Evolutionary conservation across 2,329 filamentous ascomycete species (phyloP), one percentile per base, ranked within the genome.

Genomic region (Tolypocladium tropicale): DNA sequence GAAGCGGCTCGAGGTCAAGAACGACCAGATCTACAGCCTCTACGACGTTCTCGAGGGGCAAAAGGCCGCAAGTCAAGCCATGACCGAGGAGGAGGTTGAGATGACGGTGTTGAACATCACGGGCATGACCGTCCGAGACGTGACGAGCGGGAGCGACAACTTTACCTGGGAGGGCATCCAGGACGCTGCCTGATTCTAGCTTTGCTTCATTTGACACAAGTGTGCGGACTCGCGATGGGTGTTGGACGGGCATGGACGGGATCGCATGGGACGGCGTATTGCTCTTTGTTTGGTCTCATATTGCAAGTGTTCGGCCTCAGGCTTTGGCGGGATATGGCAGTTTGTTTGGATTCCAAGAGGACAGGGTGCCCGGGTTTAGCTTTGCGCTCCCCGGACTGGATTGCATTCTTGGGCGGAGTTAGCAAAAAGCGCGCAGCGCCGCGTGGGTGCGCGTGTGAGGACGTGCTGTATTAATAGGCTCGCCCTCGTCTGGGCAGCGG

Each of bases 41-140:
- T 89, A 92, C 63, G 90, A 95, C 68, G 89, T 94, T 1, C 76
- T 94, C 0, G 89, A 93, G 70, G 89, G 86, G 6, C 88, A 92
- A 68, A 89, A 88, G 72, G 76, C 77, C 36, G 78, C 78, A 3
- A 83, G 83, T 0, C 80, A 83, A 64, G 76, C 79, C 60, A 85
- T 88, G 78, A 80, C 75, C 1, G 78, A 82, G 61, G 79, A 82
- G 23, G 79, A 84, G 63, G 74, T 86, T 48, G 84, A 88, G 63
- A 76, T 84, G 63, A 89, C 85, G 0, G 76, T 89, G 14, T 70
- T 77, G 54, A 81, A 76, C 65, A 79, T 82, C 34, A 76, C 74
- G 10, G 74, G 74, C 61, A 71, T 76, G 69, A 74, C 72, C 23
- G 67, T 76, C 16, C 68, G 73, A 3, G 73, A 76, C 55, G 69